Evolutionary conservation across 495 filamentous ascomycete genomes (phyloP).

Genomic region (Podospora pseudocomata): DNA sequence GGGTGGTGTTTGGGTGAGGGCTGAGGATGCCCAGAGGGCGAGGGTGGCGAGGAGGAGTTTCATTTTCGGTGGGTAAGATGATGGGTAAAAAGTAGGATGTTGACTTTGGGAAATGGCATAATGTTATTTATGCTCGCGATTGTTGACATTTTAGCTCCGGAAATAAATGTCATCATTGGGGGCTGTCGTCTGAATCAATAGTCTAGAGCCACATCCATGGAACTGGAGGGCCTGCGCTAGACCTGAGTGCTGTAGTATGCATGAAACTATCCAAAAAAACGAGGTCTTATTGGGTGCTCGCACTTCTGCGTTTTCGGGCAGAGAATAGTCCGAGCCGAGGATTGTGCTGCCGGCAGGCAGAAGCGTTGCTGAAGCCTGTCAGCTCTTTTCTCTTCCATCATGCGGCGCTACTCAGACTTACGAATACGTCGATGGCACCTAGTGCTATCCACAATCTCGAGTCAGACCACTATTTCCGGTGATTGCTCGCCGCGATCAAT

Average conservation of each 20-base stretch:
- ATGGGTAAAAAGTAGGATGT: neutral
- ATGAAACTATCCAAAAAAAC: neutral
- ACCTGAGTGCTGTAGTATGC: neutral
- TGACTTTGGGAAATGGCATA: neutral
- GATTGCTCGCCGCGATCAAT: no score
- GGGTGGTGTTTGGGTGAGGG: neutral
- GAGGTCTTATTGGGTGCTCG: neutral
- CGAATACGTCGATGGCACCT: no score
- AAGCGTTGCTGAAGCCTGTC: no score
- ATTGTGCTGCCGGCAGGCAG: no score
- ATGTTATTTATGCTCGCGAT: neutral
- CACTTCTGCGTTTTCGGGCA: no score
- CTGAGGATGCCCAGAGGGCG: neutral
- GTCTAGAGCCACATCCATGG: neutral
- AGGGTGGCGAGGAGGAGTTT: neutral
- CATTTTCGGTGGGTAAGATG: neutral
- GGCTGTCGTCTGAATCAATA: neutral
- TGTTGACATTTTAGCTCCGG: neutral
- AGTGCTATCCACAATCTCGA: no score
- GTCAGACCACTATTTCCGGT: no score
- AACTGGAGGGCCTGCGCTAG: neutral
- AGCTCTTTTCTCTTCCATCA: no score
- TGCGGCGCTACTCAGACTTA: no score
- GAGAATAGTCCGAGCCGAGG: no score
- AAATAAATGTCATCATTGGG: neutral